Evolutionary conservation across 1,139 yeast species (phyloP).

Genomic region (Suhomyces bokatorum): DNA sequence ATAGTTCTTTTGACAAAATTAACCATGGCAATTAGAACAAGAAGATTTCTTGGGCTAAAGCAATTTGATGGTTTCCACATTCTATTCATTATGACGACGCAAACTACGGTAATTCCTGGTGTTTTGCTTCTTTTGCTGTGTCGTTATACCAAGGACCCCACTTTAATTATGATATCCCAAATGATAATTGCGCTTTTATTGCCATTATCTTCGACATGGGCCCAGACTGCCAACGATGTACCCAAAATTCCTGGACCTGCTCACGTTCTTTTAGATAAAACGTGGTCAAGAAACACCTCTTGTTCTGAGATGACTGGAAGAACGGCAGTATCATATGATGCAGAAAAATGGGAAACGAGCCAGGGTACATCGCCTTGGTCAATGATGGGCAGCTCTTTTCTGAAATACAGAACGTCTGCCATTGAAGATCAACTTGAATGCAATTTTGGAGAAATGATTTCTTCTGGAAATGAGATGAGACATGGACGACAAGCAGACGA

Average conservation of each 20-base stretch:
- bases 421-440: neutral
- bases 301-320: neutral
- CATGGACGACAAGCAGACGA: neutral
- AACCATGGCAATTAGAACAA: conserved; percentile 62
- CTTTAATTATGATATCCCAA: conserved; percentile 25
- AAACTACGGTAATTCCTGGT: conserved; percentile 79
- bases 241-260: conserved; percentile 18
- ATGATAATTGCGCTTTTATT: conserved; percentile 57
- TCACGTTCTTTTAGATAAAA: neutral
- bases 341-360: neutral
- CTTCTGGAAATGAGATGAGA: no score
- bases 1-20: conserved; percentile 62
- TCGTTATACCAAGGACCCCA: conserved; percentile 18
- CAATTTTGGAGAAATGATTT: neutral
- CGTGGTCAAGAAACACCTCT: neutral
- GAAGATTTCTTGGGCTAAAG: conserved; percentile 73
- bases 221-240: conserved; percentile 55
- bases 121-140: conserved; percentile 60
- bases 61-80: conserved; percentile 85
- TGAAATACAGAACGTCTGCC: neutral
- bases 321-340: neutral
- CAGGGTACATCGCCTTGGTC: neutral
- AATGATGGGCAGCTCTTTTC: neutral
- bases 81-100: conserved; percentile 76
- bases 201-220: conserved; percentile 90